Base-by-base conservation (phyloP, 148 eudicot genomes). In the Vaccinium macrocarpon region DNA sequence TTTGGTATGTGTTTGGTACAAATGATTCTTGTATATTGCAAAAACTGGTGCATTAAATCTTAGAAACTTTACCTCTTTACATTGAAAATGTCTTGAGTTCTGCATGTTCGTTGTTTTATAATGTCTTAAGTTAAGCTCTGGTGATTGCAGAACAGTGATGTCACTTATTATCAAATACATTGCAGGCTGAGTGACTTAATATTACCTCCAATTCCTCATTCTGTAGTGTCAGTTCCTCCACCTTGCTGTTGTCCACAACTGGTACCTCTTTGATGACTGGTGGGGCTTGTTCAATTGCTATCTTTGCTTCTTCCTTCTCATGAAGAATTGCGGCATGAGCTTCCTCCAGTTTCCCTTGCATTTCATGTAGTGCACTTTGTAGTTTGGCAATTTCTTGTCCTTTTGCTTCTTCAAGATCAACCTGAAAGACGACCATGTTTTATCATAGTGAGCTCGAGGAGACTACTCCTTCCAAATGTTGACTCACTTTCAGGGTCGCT, bases 221-320 rank as follows among this genome's bases (percentile, higher is more conserved):
- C 32, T 87, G 86, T 86, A 75, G 86, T 78, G 92, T 90, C 87
- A 91, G 82, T 83, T 86, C 85, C 89, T 91, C 93, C 84, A 91
- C 85, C 86, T 86, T 90, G 83, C 89, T 88, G 91, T 85, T 88
- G 86, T 91, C 92, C 57, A 97, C 85, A 76, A 97, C 94, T 57
- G 96, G 96, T 56, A 93, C 93, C 87, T 97, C 99, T 87, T 91
- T 93, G 84, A 97, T 91, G 73, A 97, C 98, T 80, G 98, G 98
- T 48, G 99, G 99, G 79, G 99, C 95, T 89, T 95, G 95, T 86
- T 88, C 98, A 88, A 97, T 95, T 74, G 99, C 99, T 87, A 88
- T 87, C 87, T 90, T 93, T 90, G 99, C 99, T 80, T 98, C 99
- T 88, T 97, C 99, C 75, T 90, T 92, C 89, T 97, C 99, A 73